phyloP scores from a whole-genome alignment of 139 green algal genomes.

The Edaphochlamys debaryana region DNA sequence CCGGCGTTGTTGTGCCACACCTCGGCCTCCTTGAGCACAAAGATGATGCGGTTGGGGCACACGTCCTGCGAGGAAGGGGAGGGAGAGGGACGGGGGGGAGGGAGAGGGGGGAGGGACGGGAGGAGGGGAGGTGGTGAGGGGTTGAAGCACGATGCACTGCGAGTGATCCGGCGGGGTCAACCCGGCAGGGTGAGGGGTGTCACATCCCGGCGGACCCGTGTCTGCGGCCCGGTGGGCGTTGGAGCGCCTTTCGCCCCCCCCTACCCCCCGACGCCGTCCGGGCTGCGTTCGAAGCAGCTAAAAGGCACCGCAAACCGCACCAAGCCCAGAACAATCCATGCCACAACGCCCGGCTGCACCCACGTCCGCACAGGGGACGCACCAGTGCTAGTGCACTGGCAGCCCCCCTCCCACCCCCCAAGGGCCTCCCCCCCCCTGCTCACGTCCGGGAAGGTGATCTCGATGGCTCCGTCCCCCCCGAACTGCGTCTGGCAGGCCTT shows the following conservation, averaged over 20 bases:
- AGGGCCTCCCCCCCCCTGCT: too few relatives aligned
- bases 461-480: conserved; percentile 45
- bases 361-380: neutral
- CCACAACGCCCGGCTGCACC: too few relatives aligned
- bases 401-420: too few relatives aligned
- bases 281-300: too few relatives aligned
- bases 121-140: neutral
- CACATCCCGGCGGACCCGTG: too few relatives aligned
- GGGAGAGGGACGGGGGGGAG: neutral
- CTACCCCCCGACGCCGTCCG: too few relatives aligned
- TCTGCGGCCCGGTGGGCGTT: neutral
- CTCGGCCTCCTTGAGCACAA: conserved; percentile 75
- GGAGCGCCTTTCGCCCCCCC: too few relatives aligned
- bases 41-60: conserved; percentile 69
- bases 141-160: too few relatives aligned
- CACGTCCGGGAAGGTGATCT: conserved; percentile 60
- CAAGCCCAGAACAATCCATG: neutral
- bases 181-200: neutral
- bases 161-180: neutral
- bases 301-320: too few relatives aligned
- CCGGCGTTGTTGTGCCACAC: conserved; percentile 73
- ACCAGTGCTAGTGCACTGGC: too few relatives aligned
- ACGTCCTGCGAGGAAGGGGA: neutral
- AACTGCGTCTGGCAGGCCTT: conserved; percentile 76
- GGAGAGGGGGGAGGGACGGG: neutral